A percentile compares a stretch with the other conserved stretches of the same genome.
These are phyloP conservation scores for Lipomyces orientalis DNA, from an alignment of 805 yeast genomes.

Conservation along the genomic window DNA sequence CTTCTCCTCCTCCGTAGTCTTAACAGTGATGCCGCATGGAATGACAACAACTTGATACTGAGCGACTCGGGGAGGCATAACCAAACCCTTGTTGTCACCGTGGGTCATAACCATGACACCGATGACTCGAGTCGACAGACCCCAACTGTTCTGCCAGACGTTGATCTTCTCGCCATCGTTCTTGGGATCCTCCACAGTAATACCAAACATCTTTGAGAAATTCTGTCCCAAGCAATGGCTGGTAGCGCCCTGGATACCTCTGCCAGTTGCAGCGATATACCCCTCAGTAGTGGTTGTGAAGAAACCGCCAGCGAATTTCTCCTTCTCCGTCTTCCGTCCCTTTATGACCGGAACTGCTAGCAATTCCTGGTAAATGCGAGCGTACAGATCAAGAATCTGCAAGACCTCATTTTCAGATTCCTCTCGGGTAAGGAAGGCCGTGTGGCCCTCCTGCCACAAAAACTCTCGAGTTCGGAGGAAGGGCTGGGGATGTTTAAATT, in stretches of 20 bases:
- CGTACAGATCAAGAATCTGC: constrained; percentile 85
- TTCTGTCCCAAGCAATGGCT: constrained; percentile 97
- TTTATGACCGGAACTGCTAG: constrained; percentile 96
- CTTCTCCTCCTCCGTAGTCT: constrained; percentile 79
- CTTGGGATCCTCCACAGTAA: constrained; percentile 88
- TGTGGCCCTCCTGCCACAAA: constrained; percentile 99
- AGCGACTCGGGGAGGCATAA: constrained; percentile 96
- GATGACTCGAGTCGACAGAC: constrained; percentile 95
- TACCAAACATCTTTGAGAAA: constrained; percentile 98
- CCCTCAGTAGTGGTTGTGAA: constrained; percentile 97
- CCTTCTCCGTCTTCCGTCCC: constrained; percentile 96
- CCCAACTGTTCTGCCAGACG: constrained; percentile 99
- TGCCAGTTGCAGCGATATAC: constrained; percentile 95
- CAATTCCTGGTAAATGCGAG: constrained; percentile 82
- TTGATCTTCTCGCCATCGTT: constrained; percentile 80
- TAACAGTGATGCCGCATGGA: constrained; percentile 93
- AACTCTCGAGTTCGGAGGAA: constrained; percentile 98
- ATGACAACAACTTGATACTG: constrained; percentile 89
- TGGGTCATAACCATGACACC: constrained; percentile 99
- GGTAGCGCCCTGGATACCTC: constrained; percentile 99
- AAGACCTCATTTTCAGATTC: constrained; percentile 84
- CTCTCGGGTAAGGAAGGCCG: constrained; percentile 86
- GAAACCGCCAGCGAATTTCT: constrained; percentile 97
- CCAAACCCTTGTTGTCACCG: constrained; percentile 97
- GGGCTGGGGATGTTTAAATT: constrained; percentile 99